phyloP scores from a whole-genome alignment of 2,329 filamentous ascomycete genomes.

The Exophiala alcalophila region DNA sequence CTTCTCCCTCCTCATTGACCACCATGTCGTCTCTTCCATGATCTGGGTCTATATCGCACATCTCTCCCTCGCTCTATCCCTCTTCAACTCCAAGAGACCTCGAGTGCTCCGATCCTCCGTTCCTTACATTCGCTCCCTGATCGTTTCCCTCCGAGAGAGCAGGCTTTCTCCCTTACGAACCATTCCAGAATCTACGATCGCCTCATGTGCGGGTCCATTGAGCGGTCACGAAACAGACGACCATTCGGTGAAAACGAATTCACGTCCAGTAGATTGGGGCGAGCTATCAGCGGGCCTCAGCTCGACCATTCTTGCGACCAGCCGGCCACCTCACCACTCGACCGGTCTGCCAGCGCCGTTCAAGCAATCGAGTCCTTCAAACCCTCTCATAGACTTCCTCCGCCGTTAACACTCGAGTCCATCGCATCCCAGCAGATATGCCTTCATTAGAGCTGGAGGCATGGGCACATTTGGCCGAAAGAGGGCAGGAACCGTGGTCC shows the following conservation, averaged over 20 bases:
- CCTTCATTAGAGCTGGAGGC: constrained; percentile 10
- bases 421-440: constrained; percentile 9
- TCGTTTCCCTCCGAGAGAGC: constrained; percentile 20
- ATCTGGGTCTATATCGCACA: constrained; percentile 22
- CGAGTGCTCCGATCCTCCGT: constrained; percentile 18
- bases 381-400: too few species aligned
- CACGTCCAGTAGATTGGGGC: constrained; percentile 18
- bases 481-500: constrained; percentile 6
- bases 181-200: constrained; percentile 8
- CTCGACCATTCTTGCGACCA: too few species aligned
- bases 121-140: constrained; percentile 22
- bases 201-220: constrained; percentile 8
- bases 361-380: too few species aligned
- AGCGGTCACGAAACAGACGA: constrained; percentile 16
- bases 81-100: constrained; percentile 11
- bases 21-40: constrained; percentile 8
- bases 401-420: too few species aligned
- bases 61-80: constrained; percentile 11
- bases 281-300: constrained; percentile 8
- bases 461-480: constrained; percentile 15
- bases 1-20: neutral
- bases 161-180: constrained; percentile 18
- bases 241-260: constrained; percentile 6
- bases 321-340: too few species aligned
- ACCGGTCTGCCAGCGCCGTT: neutral